phyloP scores from a whole-genome alignment of 352 stramenopile genomes.

The Globisporangium alternatum region DNA sequence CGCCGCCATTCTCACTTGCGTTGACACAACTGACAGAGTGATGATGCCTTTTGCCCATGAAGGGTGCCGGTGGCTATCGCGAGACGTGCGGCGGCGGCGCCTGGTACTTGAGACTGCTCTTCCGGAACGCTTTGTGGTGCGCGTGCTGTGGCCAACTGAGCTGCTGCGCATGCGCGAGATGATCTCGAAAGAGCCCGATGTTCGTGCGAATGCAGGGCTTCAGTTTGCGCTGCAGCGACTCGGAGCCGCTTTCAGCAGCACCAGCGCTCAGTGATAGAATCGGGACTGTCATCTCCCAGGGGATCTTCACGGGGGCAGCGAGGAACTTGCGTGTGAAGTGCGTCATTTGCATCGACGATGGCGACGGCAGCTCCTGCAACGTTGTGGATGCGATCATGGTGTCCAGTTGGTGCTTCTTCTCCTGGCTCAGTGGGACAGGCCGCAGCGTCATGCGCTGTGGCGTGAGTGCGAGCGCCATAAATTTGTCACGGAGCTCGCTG shows the following conservation, averaged over 20 bases:
- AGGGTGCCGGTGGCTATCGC: neutral
- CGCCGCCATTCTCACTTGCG: neutral
- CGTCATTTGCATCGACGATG: conserved; percentile 23
- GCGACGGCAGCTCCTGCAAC: conserved; percentile 14
- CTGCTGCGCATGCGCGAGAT: conserved; percentile 49
- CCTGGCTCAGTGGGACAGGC: conserved; percentile 14
- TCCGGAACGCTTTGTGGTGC: conserved; percentile 21
- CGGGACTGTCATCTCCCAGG: conserved; percentile 69
- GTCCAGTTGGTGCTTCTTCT: conserved; percentile 14
- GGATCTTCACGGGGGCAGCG: conserved; percentile 48
- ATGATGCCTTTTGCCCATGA: neutral
- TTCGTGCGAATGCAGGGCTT: conserved; percentile 59
- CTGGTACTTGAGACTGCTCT: conserved; percentile 16
- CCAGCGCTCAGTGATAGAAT: conserved; percentile 11
- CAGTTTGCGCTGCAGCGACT: conserved; percentile 52
- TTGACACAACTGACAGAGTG: neutral
- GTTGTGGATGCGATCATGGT: conserved; percentile 2
- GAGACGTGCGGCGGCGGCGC: neutral
- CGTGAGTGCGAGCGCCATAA: conserved; percentile 23
- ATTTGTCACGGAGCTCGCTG: conserved; percentile 21
- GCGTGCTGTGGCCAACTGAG: conserved; percentile 56
- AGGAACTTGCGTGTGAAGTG: conserved; percentile 45
- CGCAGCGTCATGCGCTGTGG: conserved; percentile 12
- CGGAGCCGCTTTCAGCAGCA: conserved; percentile 2
- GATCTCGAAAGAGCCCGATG: conserved; percentile 54